Percentiles rank a stretch among this genome's conserved stretches.
Conservation (phyloP, 2,329 filamentous ascomycete genomes). For the Hymenoscyphus albidus region DNA sequence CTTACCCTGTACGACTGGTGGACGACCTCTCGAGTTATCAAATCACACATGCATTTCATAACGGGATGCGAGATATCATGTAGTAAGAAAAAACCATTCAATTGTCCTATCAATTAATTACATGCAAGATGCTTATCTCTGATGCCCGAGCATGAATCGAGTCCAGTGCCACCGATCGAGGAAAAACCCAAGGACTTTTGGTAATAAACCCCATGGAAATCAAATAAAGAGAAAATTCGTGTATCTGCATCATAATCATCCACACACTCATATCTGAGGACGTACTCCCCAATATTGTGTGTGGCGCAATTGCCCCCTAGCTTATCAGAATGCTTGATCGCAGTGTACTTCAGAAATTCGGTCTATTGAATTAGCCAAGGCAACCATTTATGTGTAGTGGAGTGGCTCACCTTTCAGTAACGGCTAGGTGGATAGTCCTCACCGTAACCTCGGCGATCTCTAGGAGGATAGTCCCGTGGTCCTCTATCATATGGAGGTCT, state of each 20-base stretch:
- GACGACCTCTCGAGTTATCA: not conserved
- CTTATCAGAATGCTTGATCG: not conserved
- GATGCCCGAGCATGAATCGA: not conserved
- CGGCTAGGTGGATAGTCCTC: conserved; percentile 33
- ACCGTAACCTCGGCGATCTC: conserved; percentile 29
- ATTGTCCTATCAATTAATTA: not conserved
- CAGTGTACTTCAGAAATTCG: not conserved
- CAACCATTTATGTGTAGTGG: not conserved
- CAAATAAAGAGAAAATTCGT: conserved; percentile 6
- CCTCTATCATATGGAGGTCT: conserved; percentile 48
- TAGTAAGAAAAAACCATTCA: not conserved
- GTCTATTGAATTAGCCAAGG: not conserved
- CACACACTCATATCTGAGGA: conserved; percentile 6
- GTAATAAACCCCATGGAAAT: conserved; percentile 13
- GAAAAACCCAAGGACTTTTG: conserved; percentile 2
- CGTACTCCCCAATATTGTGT: not conserved
- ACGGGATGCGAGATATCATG: not conserved
- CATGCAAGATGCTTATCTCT: not conserved
- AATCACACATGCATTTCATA: no score
- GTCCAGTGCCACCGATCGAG: not conserved
- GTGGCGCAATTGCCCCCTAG: not conserved
- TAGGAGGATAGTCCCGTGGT: conserved; percentile 35
- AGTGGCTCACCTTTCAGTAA: conserved; percentile 30
- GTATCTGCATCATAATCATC: conserved; percentile 20
- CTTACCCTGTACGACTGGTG: no score